A percentile compares a stretch with the other conserved stretches of the same genome.
Conservation (phyloP, 1,139 yeast genomes). For the Oligophagozyma castellii region DNA sequence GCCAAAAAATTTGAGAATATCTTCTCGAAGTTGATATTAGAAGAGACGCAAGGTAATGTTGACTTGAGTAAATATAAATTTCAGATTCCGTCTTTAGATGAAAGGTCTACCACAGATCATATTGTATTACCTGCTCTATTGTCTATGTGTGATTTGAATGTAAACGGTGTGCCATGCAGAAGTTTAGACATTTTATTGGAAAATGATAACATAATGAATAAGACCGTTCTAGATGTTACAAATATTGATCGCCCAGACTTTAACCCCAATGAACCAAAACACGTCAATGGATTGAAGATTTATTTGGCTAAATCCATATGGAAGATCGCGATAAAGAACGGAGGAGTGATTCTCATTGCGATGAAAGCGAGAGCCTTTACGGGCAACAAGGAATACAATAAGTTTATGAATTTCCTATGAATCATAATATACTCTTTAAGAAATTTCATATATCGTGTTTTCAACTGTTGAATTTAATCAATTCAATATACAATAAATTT, state of each 20-base stretch:
- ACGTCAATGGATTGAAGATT: slow-evolving; percentile 13
- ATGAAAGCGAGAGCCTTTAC: slow-evolving; percentile 16
- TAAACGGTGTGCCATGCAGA: slow-evolving; percentile 9
- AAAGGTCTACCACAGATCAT: slow-evolving; percentile 2
- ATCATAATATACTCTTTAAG: too few species aligned
- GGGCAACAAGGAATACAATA: slow-evolving; percentile 15
- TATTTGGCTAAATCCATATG: slow-evolving; percentile 20
- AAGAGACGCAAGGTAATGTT: slow-evolving; percentile 4
- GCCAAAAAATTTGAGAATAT: slow-evolving; percentile 21
- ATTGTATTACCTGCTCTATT: slow-evolving; percentile 18
- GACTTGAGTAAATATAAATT: slow-evolving; percentile 6
- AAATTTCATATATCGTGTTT: too few species aligned
- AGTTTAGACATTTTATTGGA: slow-evolving; percentile 5
- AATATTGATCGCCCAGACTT: slow-evolving; percentile 2
- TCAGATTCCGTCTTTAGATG: slow-evolving; percentile 2
- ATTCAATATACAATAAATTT: too few species aligned
- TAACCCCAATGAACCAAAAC: slow-evolving; percentile 1
- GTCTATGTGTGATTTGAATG: slow-evolving; percentile 11
- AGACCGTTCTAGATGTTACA: slow-evolving; percentile 9
- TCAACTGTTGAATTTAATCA: too few species aligned
- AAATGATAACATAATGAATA: slow-evolving; percentile 3
- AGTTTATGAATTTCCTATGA: slow-evolving; percentile 3
- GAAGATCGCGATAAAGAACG: slow-evolving; percentile 16
- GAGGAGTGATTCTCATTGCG: slow-evolving; percentile 16
- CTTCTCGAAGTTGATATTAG: slow-evolving; percentile 12